Percentiles rank a stretch among this genome's conserved stretches.
Evolutionary conservation across 2,329 filamentous ascomycete species (phyloP).

Genomic region (Paraphaeosphaeria minitans): DNA sequence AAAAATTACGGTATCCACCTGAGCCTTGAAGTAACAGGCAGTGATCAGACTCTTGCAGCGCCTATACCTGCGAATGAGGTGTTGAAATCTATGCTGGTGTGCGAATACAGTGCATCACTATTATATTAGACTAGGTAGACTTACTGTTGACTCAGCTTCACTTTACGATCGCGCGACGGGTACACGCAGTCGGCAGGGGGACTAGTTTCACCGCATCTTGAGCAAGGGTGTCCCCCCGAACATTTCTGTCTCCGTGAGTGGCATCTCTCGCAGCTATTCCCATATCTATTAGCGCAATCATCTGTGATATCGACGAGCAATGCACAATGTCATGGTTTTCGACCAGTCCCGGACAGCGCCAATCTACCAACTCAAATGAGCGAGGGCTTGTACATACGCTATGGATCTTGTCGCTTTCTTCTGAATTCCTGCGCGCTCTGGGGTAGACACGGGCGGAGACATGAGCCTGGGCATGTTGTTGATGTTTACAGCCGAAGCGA

Average conservation of each 20-base stretch:
- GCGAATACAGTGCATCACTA: neutral
- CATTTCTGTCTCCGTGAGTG: constrained; percentile 7
- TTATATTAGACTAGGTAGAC: neutral
- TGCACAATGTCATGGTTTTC: no score
- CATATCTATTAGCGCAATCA: neutral
- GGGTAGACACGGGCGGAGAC: neutral
- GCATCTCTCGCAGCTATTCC: constrained; percentile 1
- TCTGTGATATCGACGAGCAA: neutral
- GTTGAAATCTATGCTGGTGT: neutral
- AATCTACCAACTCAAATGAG: no score
- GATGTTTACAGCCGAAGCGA: neutral
- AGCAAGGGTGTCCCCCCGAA: constrained; percentile 1
- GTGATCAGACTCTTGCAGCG: no score
- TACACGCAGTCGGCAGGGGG: constrained; percentile 3
- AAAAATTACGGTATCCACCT: no score
- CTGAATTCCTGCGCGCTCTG: neutral
- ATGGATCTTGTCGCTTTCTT: constrained; percentile 2
- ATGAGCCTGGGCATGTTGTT: neutral
- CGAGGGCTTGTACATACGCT: neutral
- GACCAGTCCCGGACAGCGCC: neutral
- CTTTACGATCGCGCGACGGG: constrained; percentile 6
- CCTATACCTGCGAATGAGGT: neutral
- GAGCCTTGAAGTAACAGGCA: no score
- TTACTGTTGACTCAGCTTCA: constrained; percentile 12
- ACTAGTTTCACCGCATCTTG: neutral